Percentiles rank a stretch among this genome's conserved stretches.
Conservation (phyloP, 2,329 filamentous ascomycete genomes). For the Sporothrix variecibatus region DNA sequence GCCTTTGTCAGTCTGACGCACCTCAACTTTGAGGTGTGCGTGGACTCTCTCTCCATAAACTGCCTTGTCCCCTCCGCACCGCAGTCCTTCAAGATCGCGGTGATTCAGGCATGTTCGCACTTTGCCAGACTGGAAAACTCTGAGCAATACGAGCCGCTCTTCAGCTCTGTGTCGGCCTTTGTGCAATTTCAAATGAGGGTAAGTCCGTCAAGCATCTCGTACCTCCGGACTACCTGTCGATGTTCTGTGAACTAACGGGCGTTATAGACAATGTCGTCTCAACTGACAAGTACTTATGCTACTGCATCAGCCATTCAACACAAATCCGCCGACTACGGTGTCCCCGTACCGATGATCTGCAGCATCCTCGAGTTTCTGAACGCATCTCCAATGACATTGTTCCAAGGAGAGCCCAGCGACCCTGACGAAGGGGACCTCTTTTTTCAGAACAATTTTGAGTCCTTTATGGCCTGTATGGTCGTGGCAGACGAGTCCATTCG, state of each 20-base stretch:
- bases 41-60: constrained; percentile 57
- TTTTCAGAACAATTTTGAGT: constrained; percentile 51
- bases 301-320: constrained; percentile 44
- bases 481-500: constrained; percentile 54
- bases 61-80: constrained; percentile 62
- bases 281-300: constrained; percentile 43
- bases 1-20: constrained; percentile 66
- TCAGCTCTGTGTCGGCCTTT: constrained; percentile 56
- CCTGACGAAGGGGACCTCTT: constrained; percentile 42
- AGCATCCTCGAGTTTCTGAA: constrained; percentile 61
- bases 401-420: constrained; percentile 44
- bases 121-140: constrained; percentile 57
- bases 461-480: constrained; percentile 57
- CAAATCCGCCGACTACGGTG: constrained; percentile 44
- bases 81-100: constrained; percentile 61
- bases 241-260: not conserved
- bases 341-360: constrained; percentile 48
- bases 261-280: constrained; percentile 43
- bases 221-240: not conserved
- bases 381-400: constrained; percentile 53
- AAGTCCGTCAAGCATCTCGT: constrained; percentile 28
- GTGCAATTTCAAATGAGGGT: constrained; percentile 61
- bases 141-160: constrained; percentile 56
- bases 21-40: constrained; percentile 60
- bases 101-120: constrained; percentile 63